phyloP scores from a whole-genome alignment of 1,139 yeast genomes.

The Candida pseudocylindracea region DNA sequence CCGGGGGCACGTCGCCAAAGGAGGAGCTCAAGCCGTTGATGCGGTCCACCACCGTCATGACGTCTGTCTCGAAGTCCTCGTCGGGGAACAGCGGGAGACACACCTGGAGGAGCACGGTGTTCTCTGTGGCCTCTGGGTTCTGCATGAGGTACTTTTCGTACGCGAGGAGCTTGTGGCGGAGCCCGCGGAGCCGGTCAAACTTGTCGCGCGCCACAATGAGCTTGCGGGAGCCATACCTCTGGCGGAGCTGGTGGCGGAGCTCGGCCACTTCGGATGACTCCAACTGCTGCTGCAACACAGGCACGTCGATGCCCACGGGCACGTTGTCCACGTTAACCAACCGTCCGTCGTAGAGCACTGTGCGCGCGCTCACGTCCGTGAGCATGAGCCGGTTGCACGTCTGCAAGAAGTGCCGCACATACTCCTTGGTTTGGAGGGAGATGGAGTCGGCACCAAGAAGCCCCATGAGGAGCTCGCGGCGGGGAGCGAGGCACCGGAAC shows the following conservation, averaged over 20 bases:
- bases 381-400: conserved; percentile 69
- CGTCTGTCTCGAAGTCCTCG: conserved; percentile 42
- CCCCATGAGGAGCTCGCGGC: conserved; percentile 59
- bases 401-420: conserved; percentile 81
- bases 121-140: conserved; percentile 50
- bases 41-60: conserved; percentile 60
- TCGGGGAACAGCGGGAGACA: conserved; percentile 39
- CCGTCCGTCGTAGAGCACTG: conserved; percentile 47
- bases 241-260: conserved; percentile 55
- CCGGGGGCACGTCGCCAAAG: conserved; percentile 65
- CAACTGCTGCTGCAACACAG: conserved; percentile 24
- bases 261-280: conserved; percentile 28
- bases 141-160: conserved; percentile 55
- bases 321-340: conserved; percentile 43
- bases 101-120: conserved; percentile 63
- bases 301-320: conserved; percentile 81
- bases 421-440: conserved; percentile 81
- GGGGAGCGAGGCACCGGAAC: conserved; percentile 79
- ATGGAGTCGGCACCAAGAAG: conserved; percentile 76
- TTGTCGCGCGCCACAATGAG: conserved; percentile 79
- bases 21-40: conserved; percentile 60
- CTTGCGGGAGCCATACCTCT: conserved; percentile 52
- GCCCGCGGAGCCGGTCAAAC: conserved; percentile 70
- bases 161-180: conserved; percentile 70
- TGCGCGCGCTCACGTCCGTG: conserved; percentile 61